Conservation (phyloP, 106 monocot species). For the Dendrobium chrysotoxum region DNA sequence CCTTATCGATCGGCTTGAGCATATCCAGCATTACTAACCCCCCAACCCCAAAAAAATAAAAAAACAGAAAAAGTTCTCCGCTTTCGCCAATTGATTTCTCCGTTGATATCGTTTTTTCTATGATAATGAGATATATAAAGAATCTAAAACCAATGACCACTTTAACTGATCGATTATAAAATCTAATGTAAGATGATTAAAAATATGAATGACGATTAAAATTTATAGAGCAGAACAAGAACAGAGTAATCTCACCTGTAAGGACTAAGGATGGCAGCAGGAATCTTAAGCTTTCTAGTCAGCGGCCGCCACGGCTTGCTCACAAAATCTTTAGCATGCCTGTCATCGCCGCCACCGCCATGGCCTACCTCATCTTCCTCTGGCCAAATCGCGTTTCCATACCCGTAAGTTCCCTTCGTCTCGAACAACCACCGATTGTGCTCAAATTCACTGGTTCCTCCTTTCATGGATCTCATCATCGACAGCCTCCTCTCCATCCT, state of each 20-base stretch:
- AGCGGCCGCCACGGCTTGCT: slow-evolving; percentile 71
- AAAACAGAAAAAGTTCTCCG: no score
- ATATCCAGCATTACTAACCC: neutral
- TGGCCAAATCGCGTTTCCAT: slow-evolving; percentile 75
- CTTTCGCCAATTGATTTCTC: neutral
- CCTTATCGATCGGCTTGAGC: no score
- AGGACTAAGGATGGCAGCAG: slow-evolving; percentile 63
- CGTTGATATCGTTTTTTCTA: neutral
- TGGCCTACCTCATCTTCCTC: slow-evolving; percentile 22
- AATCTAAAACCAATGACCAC: no score
- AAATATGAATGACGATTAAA: neutral
- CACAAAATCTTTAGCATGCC: slow-evolving; percentile 15
- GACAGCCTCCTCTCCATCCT: slow-evolving; percentile 48
- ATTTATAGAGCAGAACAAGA: neutral
- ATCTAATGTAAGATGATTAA: no score
- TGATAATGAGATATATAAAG: no score
- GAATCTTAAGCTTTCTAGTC: slow-evolving; percentile 53
- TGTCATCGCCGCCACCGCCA: slow-evolving; percentile 15
- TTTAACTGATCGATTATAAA: no score
- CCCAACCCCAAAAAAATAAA: no score
- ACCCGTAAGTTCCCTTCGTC: slow-evolving; percentile 78
- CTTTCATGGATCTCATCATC: slow-evolving; percentile 38
- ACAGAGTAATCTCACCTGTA: slow-evolving; percentile 32
- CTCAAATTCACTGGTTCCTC: slow-evolving; percentile 42
- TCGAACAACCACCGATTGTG: slow-evolving; percentile 77